Evolutionary conservation across 1,284 basidiomycete genomes (phyloP).

Genomic region (Ustilago shanxiensis): DNA sequence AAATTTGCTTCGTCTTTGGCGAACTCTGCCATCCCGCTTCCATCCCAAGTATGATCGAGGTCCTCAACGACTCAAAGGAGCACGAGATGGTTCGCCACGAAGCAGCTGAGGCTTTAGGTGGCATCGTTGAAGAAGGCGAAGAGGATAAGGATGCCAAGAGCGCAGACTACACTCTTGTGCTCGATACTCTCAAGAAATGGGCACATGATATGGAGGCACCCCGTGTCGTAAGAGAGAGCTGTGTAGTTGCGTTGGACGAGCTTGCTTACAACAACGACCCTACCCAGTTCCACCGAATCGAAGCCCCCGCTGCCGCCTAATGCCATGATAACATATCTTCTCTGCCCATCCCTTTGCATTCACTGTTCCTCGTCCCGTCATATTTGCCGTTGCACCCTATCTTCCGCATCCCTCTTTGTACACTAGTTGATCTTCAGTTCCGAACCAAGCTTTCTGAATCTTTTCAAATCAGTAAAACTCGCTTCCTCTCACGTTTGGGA

Average conservation of each 20-base stretch:
- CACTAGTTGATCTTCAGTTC: conserved; percentile 9
- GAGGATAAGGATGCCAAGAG: conserved; percentile 48
- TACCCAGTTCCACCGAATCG: conserved; percentile 67
- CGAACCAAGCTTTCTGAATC: not conserved
- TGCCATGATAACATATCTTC: not conserved
- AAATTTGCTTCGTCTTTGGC: conserved; percentile 81
- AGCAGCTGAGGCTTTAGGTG: conserved; percentile 96
- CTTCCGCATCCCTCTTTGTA: conserved; percentile 14
- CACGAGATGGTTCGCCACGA: conserved; percentile 99
- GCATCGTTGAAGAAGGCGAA: conserved; percentile 86
- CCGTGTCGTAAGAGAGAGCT: conserved; percentile 92
- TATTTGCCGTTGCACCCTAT: not conserved
- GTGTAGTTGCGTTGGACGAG: conserved; percentile 89
- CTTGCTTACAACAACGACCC: conserved; percentile 69
- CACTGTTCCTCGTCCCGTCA: not conserved
- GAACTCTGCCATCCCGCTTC: conserved; percentile 91
- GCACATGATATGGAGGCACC: conserved; percentile 83
- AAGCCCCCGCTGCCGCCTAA: conserved; percentile 32
- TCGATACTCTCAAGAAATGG: conserved; percentile 88
- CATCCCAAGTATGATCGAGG: conserved; percentile 84
- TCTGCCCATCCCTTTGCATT: conserved; percentile 3
- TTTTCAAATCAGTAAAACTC: not conserved
- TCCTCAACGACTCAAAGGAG: conserved; percentile 81
- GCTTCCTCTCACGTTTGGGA: not conserved
- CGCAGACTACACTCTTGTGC: conserved; percentile 74